Evolutionary conservation across 1,139 yeast genomes (phyloP).

Genomic region (Kodamaea fungicola): DNA sequence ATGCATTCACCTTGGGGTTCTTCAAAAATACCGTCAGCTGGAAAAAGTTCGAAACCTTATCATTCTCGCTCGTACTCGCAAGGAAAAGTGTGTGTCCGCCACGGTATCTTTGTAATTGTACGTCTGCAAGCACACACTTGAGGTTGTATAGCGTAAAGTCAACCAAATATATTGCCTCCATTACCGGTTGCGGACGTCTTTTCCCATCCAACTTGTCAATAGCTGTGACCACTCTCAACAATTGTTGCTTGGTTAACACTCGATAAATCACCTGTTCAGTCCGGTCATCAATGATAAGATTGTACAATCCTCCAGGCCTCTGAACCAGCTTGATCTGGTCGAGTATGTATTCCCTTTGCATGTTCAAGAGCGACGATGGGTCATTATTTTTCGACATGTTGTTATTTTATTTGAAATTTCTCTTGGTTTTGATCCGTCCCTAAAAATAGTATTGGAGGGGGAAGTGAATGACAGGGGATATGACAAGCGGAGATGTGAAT

Average conservation of each 20-base stretch:
- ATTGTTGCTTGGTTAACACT: slow-evolving; percentile 34
- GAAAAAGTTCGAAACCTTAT: slow-evolving; percentile 23
- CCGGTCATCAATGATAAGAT: slow-evolving; percentile 36
- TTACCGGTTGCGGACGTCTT: slow-evolving; percentile 34
- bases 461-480: no score
- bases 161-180: slow-evolving; percentile 42
- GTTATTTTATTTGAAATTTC: no score
- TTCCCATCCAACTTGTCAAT: slow-evolving; percentile 37
- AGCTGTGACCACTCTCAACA: slow-evolving; percentile 40
- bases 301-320: slow-evolving; percentile 33
- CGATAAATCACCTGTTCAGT: slow-evolving; percentile 34
- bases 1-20: slow-evolving; percentile 29
- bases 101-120: slow-evolving; percentile 35
- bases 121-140: slow-evolving; percentile 43
- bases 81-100: slow-evolving; percentile 38
- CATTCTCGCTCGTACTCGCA: slow-evolving; percentile 23
- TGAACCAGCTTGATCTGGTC: slow-evolving; percentile 34
- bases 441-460: no score
- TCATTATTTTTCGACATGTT: slow-evolving; percentile 23
- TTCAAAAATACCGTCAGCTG: slow-evolving; percentile 26
- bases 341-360: slow-evolving; percentile 36
- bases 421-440: no score
- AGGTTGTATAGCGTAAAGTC: slow-evolving; percentile 37
- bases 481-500: no score
- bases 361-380: slow-evolving; percentile 30